phyloP scores from a whole-genome alignment of 2,329 filamentous ascomycete genomes.

The Sodiomyces alkalinus region DNA sequence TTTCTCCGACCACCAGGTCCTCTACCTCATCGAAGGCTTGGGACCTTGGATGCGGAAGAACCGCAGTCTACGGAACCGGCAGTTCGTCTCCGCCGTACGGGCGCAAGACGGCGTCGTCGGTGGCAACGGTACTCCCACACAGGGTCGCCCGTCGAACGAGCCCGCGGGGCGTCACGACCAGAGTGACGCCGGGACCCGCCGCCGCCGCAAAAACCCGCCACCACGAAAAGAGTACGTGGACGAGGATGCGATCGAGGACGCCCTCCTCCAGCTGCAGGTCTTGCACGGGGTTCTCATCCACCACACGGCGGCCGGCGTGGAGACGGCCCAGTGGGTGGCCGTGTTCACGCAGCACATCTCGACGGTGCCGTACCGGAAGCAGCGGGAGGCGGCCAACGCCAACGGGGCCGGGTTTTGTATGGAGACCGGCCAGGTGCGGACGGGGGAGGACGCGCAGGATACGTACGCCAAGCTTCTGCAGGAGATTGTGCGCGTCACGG shows the following conservation, averaged over 20 bases:
- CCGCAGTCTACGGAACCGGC: constrained; percentile 47
- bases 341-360: constrained; percentile 68
- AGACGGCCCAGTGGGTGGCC: constrained; percentile 59
- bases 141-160: constrained; percentile 11
- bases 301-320: constrained; percentile 43
- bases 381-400: constrained; percentile 29
- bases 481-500: constrained; percentile 57
- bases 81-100: constrained; percentile 51
- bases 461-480: constrained; percentile 64
- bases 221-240: constrained; percentile 39
- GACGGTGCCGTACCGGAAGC: constrained; percentile 54
- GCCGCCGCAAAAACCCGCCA: constrained; percentile 24
- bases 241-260: constrained; percentile 55
- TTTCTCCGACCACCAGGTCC: constrained; percentile 36
- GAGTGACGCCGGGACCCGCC: constrained; percentile 3
- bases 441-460: constrained; percentile 48
- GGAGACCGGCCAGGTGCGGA: constrained; percentile 60
- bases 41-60: constrained; percentile 53
- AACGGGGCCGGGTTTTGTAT: constrained; percentile 58
- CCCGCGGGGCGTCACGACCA: too few species aligned
- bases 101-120: constrained; percentile 19
- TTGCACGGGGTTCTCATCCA: constrained; percentile 52
- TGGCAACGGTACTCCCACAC: constrained; percentile 12
- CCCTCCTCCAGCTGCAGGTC: constrained; percentile 55
- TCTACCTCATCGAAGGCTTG: constrained; percentile 63